Base-by-base conservation (phyloP, 768 basidiomycete species). In the Floccularia luteovirens region DNA sequence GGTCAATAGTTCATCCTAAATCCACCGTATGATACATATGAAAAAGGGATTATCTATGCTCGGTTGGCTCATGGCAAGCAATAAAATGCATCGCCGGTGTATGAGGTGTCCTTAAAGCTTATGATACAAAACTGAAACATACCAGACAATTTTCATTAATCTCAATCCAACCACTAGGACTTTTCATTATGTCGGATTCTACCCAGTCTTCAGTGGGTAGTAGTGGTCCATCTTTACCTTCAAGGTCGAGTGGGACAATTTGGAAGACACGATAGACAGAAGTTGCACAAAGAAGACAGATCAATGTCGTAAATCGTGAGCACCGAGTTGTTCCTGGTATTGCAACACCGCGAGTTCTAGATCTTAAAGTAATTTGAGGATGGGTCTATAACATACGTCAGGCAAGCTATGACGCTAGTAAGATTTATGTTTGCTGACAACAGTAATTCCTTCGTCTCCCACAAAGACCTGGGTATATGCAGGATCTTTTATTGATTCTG, bases 171-270 rank as follows among this genome's bases (percentile, higher is more conserved):
- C 86, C 87, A 39, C 55, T 75, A 24, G 66, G 58, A 48, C 79
- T 82, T 58, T 75, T 76, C 59, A 89, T 64, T 37, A 77, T 62
- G 52, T 85, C 82, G 36, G 74, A 70, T 60, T 89, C 86, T 4
- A 77, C 77, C 82, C 83, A 88, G 32, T 85, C 82, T 38, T 81
- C 77, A 1, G 75, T 75, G 12, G 86, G 83, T 36, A 86, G 60
- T 12, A 87, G 59, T 2, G 78, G 74, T 5, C 81, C 78, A 39
- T 81, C 80, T 36, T 71, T 71, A 11, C 67, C 66, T 43, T 82
- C 79, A 5, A 76, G 57, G 39, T 81, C 79, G 35, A 62, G 58
- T 28, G 75, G 63, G 38, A 80, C 68, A 22, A 66, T 59, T 49
- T 85, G 82, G 46, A 66, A 62, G 21, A 87, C 78, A 35, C 85